Evolutionary conservation across 2,329 filamentous ascomycete genomes (phyloP), one percentile per base, ranked within the genome.

Genomic region (Hymenoscyphus fructigenus): DNA sequence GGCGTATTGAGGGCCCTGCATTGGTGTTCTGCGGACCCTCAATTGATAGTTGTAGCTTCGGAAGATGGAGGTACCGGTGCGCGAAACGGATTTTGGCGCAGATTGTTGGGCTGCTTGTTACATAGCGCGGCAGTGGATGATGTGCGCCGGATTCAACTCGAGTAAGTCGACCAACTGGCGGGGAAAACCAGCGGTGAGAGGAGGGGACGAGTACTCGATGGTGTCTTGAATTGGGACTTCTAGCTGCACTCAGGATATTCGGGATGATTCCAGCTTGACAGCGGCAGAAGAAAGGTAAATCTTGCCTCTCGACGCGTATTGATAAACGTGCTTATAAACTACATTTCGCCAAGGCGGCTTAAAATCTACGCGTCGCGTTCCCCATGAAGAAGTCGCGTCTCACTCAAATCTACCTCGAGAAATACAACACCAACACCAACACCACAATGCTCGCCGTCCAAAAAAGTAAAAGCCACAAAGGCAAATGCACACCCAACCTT

Each of bases 401-500:
- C 7, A 5, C 47, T 53, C 36, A 17, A 38, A 23, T 5, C 10
- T 50, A 20, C 44, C 44, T 44, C 23, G n/a, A 50, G n/a, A 50
- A 53, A 12, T 23, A 53, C 20, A 23, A 12, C 10, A 53, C 26
- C 44, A 3, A 47, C 44, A 26, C 23, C n/a, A n/a, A 29, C 44
- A 55, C 36, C 26, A 65, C 15, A 34, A 75, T 75, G 74, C 65
- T 74, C 57, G 67, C 73, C 38, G 71, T 76, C 26, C 68, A 71
- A 50, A 72, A 72, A 63, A 67, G 66, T 44, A 70, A 71, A 50
- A 61, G 9, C 26, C 66, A 73, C 41, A 66, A 72, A 58, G 70
- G 71, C 10, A 71, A 70, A 68, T 75, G 71, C 65, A 71, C 66
- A 0, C 72, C 89, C 3, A 89, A 97, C 73, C 79, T 97, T 23